Evolutionary conservation across 495 filamentous ascomycete species (phyloP), one percentile per base, ranked within the genome.

Genomic region (Penicillium steckii): DNA sequence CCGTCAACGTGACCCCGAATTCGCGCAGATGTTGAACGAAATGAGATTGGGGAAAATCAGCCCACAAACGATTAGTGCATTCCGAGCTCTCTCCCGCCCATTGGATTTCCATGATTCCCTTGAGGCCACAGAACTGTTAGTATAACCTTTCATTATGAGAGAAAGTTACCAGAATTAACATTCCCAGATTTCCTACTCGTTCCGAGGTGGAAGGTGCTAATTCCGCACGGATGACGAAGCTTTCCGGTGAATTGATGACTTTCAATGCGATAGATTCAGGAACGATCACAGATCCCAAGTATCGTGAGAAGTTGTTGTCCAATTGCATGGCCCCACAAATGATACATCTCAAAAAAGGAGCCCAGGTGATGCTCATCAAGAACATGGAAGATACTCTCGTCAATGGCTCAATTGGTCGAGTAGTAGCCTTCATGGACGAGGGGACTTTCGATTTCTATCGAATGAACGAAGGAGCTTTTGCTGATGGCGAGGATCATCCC

Each of bases 311-410:
- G 66, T 71, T 97, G 1, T 76, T 98, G 0, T 60, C 80, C 2
- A 95, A 89, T 64, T 96, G 94, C 83, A 97, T 98, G 90, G 93
- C 92, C 0, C 91, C 94, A 3, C 78, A 78, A 24, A 55, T 61
- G 1, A 81, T 97, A 15, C 80, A 85, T 40, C 75, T 98, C 37
- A 97, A 96, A 69, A 89, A 93, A 58, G 90, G 90, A 15, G 86
- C 91, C 0, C 95, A 97, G 64, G 95, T 98, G 23, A 97, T 98
- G 94, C 72, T 98, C n/a, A 96, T 97, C 78, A 98, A 98, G 64
- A 98, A 98, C 62, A 85, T 96, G 75, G 94, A 98, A 67, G 93
- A 96, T 2, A 82, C 79, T 0, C 82, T 97, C 2, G 94, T 97
- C 50, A 98, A 98, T 56, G 94, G 94, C 4, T 95, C 94, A 0